Conservation (phyloP, 768 basidiomycete species). For the Tricholoma matsutake region DNA sequence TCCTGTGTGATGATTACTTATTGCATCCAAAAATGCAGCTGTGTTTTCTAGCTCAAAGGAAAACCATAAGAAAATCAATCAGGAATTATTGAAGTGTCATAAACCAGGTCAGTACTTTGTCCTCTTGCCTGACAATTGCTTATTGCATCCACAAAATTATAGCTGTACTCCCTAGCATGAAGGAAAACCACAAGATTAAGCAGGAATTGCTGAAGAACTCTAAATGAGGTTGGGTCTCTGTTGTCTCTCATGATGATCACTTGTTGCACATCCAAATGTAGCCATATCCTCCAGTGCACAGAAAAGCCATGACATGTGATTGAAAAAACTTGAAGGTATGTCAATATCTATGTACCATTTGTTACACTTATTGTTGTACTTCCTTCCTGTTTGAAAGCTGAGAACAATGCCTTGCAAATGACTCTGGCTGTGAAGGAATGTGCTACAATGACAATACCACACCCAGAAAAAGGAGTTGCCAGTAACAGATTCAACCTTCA, state of each 20-base stretch:
- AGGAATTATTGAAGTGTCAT: neutral
- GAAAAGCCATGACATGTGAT: neutral
- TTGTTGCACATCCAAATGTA: neutral
- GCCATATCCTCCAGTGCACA: neutral
- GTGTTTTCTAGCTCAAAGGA: neutral
- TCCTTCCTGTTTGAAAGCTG: too few species aligned
- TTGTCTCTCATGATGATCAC: neutral
- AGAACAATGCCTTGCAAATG: too few species aligned
- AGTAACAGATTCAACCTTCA: neutral
- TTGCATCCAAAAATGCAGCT: neutral
- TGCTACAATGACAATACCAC: neutral
- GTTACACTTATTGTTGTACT: neutral
- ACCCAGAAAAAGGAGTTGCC: neutral
- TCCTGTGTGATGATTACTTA: neutral
- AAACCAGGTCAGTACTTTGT: neutral
- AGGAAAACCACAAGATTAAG: neutral
- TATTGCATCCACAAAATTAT: neutral
- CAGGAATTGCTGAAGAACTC: neutral
- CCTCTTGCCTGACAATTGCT: neutral
- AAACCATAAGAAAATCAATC: neutral
- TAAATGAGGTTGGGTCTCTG: neutral
- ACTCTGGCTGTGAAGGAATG: too few species aligned
- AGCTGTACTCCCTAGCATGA: neutral
- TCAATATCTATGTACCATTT: neutral
- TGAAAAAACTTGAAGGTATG: neutral